These are phyloP conservation scores for Panicum miliaceum DNA, from an alignment of 176 grass and related monocot species.

Conservation along the genomic window DNA sequence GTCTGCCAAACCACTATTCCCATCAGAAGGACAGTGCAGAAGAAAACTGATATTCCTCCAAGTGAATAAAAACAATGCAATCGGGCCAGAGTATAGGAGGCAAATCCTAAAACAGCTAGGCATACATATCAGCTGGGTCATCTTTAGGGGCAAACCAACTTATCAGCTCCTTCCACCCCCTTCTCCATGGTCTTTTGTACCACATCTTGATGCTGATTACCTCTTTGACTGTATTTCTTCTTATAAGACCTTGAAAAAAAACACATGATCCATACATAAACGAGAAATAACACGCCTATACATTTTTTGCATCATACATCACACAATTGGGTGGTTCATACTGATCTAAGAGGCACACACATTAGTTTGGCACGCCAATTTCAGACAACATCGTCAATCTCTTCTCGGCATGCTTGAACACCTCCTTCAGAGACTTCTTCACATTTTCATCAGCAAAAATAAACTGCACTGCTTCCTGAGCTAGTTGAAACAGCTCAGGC, in stretches of 20 bases:
- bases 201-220: too few relatives aligned
- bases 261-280: not conserved
- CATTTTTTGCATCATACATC: not conserved
- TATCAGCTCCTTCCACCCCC: too few relatives aligned
- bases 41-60: too few relatives aligned
- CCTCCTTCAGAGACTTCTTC: slow-evolving; percentile 59
- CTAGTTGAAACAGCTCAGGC: slow-evolving; percentile 66
- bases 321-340: not conserved
- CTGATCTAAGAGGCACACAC: not conserved
- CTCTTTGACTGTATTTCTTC: too few relatives aligned
- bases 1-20: too few relatives aligned
- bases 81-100: too few relatives aligned
- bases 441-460: slow-evolving; percentile 64
- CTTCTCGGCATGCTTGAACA: slow-evolving; percentile 57
- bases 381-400: slow-evolving; percentile 28
- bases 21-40: too few relatives aligned
- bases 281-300: not conserved
- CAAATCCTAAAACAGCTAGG: too few relatives aligned
- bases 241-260: not conserved
- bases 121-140: too few relatives aligned
- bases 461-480: slow-evolving; percentile 61
- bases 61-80: too few relatives aligned
- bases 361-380: not conserved
- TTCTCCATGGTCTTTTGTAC: too few relatives aligned
- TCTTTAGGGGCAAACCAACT: too few relatives aligned